These are phyloP conservation scores for Wallacemonas sp. DNA, from an alignment of 208 protist species.

Conservation along the genomic window DNA sequence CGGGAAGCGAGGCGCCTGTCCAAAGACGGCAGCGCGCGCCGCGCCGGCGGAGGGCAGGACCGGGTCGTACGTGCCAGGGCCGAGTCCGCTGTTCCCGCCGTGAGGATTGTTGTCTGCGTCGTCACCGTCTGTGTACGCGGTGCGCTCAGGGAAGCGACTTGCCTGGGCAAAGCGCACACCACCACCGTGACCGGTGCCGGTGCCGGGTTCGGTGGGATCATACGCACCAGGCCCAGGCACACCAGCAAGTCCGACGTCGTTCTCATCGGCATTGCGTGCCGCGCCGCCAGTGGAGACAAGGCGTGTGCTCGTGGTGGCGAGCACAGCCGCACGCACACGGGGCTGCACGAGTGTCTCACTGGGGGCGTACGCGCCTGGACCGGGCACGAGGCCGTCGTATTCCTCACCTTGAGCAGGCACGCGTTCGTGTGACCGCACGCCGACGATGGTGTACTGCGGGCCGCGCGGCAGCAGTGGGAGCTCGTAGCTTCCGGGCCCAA, in stretches of 20 bases:
- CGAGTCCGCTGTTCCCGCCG: slow-evolving; percentile 24
- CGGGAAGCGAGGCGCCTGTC: slow-evolving; percentile 9
- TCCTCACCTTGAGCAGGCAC: not conserved
- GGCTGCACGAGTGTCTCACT: slow-evolving; percentile 5
- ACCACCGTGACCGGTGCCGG: not conserved
- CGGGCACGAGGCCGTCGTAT: slow-evolving; percentile 22
- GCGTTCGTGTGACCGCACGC: not conserved
- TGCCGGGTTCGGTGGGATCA: not conserved
- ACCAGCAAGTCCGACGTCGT: not conserved
- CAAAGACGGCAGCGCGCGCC: not conserved
- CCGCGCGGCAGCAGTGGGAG: not conserved
- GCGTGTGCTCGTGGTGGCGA: slow-evolving; percentile 20
- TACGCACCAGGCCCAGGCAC: slow-evolving; percentile 35
- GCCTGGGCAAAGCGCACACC: slow-evolving; percentile 16
- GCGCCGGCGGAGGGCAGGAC: not conserved
- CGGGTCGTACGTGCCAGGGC: slow-evolving; percentile 54
- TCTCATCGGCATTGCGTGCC: slow-evolving; percentile 1
- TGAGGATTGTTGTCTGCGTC: no score
- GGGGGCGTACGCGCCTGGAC: slow-evolving; percentile 48
- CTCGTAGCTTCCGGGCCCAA: slow-evolving; percentile 7
- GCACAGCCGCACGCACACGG: slow-evolving; percentile 3
- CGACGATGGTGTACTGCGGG: slow-evolving; percentile 3
- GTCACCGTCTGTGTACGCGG: slow-evolving; percentile 8
- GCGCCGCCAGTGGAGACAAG: not conserved
- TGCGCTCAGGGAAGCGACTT: not conserved